Evolutionary conservation across 1,139 yeast species (phyloP), one percentile per base, ranked within the genome.

Genomic region (Torulaspora globosa): DNA sequence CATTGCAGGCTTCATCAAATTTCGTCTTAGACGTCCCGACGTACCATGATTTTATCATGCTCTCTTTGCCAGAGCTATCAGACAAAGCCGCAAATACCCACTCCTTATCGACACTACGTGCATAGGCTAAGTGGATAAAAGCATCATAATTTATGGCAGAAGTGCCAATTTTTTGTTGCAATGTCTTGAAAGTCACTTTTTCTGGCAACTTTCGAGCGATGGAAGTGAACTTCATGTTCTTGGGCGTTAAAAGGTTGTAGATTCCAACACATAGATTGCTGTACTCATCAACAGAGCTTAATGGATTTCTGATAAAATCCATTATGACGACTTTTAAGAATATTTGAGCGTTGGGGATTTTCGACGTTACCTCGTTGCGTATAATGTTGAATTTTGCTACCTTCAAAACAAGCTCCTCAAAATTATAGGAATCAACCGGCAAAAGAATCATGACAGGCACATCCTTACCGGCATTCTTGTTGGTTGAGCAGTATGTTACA

Each of bases 21-120:
- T 78, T 46, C 60, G 71, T 49, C 66, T 76, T 64, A 55, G 78
- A 55, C 36, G 43, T 66, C 34, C 59, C 77, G 63, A 58, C 80
- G 54, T 72, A 74, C 90, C 90, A 84, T 1, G 90, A 77, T 54
- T 81, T 84, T 1, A 82, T 76, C 47, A 73, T 73, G 7, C 82
- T 78, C 6, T 79, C 73, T 8, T 72, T 71, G 0, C 96, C 96
- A 58, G 76, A 74, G 42, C 92, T 92, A 60, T 90, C 96, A 0
- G 95, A 75, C 95, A 97, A 88, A 0, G 95, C 84, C 0, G 88
- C 95, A 23, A 83, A 79, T 40, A 88, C 73, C 96, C 97, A 90
- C 48, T 78, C 79, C 51, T 79, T 81, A 60, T 90, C 96, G 4
- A 78, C 72, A 0, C 96, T 84, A 44, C 95, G 65, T 30, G 89